phyloP scores from a whole-genome alignment of 148 eudicot genomes.

The Salicornia ramosissima region DNA sequence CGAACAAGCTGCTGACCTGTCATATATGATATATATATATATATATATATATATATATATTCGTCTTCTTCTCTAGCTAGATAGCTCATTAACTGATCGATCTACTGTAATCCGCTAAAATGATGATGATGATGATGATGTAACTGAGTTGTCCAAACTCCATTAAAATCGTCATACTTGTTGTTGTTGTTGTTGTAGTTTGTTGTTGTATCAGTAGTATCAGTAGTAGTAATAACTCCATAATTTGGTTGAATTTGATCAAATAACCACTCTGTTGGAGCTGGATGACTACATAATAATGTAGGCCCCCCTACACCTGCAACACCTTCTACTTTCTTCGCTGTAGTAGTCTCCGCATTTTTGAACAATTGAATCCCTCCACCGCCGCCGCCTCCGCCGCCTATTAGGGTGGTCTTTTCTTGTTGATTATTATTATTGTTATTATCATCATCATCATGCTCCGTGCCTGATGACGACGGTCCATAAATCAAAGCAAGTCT shows the following conservation, averaged over 20 bases:
- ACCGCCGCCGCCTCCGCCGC: not conserved
- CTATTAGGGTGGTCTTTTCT: not conserved
- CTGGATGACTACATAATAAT: too few species aligned
- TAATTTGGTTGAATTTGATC: constrained; percentile 32
- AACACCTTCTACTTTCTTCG: not conserved
- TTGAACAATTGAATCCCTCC: constrained; percentile 41
- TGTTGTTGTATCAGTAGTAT: constrained; percentile 12
- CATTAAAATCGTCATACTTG: constrained; percentile 25
- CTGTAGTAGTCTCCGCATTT: constrained; percentile 35
- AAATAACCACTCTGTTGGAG: constrained; percentile 58
- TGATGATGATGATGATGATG: constrained; percentile 27
- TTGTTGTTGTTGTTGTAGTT: constrained; percentile 19
- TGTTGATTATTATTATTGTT: constrained; percentile 16
- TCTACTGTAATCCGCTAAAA: constrained; percentile 43
- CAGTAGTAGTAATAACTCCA: not conserved
- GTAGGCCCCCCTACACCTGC: too few species aligned
- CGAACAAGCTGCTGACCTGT: too few species aligned
- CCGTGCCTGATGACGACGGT: constrained; percentile 25
- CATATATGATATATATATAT: too few species aligned
- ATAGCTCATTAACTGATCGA: too few species aligned
- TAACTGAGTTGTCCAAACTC: constrained; percentile 41
- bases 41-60: too few species aligned
- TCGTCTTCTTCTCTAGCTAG: too few species aligned
- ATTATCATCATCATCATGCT: constrained; percentile 17
- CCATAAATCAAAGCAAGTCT: constrained; percentile 52